A percentile compares a stretch with the other conserved stretches of the same genome.
phyloP scores from a whole-genome alignment of 2,329 filamentous ascomycete species.

The Xylaria sp. region DNA sequence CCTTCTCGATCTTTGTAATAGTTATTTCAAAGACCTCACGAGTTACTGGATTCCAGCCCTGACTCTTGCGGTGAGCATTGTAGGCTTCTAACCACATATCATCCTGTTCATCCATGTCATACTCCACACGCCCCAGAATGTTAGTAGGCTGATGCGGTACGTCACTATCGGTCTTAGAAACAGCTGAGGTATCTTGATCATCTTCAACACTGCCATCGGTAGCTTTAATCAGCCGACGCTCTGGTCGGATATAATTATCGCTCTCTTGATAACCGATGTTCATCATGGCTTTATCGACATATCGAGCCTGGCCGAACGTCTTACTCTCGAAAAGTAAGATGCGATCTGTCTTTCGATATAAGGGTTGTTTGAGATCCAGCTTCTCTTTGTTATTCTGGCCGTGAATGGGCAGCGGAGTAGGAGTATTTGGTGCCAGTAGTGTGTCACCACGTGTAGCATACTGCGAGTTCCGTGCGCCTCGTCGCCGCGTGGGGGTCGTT shows the following conservation, averaged over 20 bases:
- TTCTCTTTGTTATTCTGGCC: constrained; percentile 85
- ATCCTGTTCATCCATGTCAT: constrained; percentile 99
- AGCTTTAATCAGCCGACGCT: constrained; percentile 75
- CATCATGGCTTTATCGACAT: constrained; percentile 96
- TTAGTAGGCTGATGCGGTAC: constrained; percentile 55
- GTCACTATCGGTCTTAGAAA: constrained; percentile 68
- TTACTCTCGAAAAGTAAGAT: constrained; percentile 86
- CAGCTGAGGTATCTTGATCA: constrained; percentile 62
- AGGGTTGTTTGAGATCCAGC: constrained; percentile 80
- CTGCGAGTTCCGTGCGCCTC: constrained; percentile 61
- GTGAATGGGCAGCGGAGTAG: constrained; percentile 78
- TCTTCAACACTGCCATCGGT: constrained; percentile 70
- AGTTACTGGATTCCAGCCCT: constrained; percentile 84
- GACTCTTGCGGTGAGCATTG: constrained; percentile 79
- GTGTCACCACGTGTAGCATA: constrained; percentile 64
- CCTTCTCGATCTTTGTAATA: constrained; percentile 98
- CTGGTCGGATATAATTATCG: constrained; percentile 84
- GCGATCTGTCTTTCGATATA: constrained; percentile 81
- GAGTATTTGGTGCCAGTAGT: constrained; percentile 62
- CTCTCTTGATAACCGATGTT: constrained; percentile 96
- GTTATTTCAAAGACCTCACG: constrained; percentile 97
- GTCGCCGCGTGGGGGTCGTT: constrained; percentile 56
- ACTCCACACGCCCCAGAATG: constrained; percentile 86
- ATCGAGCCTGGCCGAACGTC: constrained; percentile 84
- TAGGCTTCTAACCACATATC: constrained; percentile 92